phyloP scores from a whole-genome alignment of 2,329 filamentous ascomycete species.

The Ascochyta viciae-villosae region DNA sequence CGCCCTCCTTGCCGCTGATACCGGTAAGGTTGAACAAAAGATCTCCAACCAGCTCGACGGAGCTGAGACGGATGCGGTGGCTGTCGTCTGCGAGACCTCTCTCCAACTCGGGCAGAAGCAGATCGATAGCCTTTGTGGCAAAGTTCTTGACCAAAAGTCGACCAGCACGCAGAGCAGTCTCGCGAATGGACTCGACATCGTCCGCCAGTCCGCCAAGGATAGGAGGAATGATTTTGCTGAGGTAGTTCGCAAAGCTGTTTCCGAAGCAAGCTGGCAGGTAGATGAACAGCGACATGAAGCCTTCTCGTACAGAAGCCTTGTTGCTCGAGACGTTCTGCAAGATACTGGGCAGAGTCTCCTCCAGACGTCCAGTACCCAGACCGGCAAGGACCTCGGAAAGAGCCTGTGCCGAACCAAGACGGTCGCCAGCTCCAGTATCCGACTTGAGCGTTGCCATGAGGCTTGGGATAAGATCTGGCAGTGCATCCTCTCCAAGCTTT shows the following conservation, averaged over 20 bases:
- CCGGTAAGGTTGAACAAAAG: slow-evolving; percentile 97
- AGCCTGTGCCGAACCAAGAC: slow-evolving; percentile 94
- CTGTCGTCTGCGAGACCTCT: slow-evolving; percentile 96
- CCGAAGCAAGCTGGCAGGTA: slow-evolving; percentile 99
- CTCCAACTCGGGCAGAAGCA: slow-evolving; percentile 92
- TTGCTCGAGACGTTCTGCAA: slow-evolving; percentile 93
- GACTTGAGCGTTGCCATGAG: slow-evolving; percentile 98
- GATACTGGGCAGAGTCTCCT: slow-evolving; percentile 95
- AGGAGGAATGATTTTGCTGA: slow-evolving; percentile 92
- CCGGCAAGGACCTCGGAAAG: slow-evolving; percentile 96
- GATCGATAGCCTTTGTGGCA: slow-evolving; percentile 89
- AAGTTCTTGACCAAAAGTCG: slow-evolving; percentile 98
- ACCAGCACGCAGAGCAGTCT: slow-evolving; percentile 93
- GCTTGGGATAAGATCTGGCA: slow-evolving; percentile 95
- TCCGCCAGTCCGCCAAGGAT: slow-evolving; percentile 94
- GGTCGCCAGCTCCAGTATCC: slow-evolving; percentile 93
- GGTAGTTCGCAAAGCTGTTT: slow-evolving; percentile 96
- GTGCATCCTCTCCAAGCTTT: slow-evolving; percentile 94
- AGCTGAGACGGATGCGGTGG: slow-evolving; percentile 97
- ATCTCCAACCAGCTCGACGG: slow-evolving; percentile 95
- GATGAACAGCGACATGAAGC: slow-evolving; percentile 99
- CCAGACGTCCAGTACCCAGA: slow-evolving; percentile 86
- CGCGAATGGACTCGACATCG: slow-evolving; percentile 93
- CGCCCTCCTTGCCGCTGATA: slow-evolving; percentile 79
- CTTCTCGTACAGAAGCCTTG: slow-evolving; percentile 90